phyloP scores from a whole-genome alignment of 345 rosid species.

The Hypericum perforatum region DNA sequence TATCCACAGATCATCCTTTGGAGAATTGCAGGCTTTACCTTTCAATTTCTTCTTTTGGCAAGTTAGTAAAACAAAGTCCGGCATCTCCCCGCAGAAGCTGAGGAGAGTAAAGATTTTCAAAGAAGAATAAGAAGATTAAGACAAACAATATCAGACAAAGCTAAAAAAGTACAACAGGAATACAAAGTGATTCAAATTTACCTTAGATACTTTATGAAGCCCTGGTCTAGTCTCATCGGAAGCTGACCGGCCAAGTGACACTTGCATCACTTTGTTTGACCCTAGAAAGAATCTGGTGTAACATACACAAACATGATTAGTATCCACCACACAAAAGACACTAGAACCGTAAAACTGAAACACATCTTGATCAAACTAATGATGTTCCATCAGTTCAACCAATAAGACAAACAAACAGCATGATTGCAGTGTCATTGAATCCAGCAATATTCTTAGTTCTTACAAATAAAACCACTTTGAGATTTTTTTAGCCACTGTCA shows the following conservation, averaged over 20 bases:
- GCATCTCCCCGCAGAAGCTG: constrained; percentile 69
- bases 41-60: constrained; percentile 76
- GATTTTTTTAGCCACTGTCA: too few species aligned
- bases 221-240: constrained; percentile 80
- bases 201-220: constrained; percentile 71
- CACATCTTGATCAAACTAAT: too few species aligned
- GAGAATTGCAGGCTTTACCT: constrained; percentile 30
- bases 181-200: constrained; percentile 13
- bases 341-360: neutral
- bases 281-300: constrained; percentile 75
- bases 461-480: too few species aligned
- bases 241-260: constrained; percentile 82
- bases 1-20: too few species aligned
- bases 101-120: constrained; percentile 8
- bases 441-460: too few species aligned
- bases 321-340: neutral
- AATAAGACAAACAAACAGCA: too few species aligned
- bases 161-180: neutral
- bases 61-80: constrained; percentile 71
- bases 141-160: neutral
- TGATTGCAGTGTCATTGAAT: too few species aligned
- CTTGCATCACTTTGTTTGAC: constrained; percentile 95
- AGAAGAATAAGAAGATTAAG: neutral
- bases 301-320: neutral
- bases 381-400: too few species aligned